Conservation (phyloP, 768 basidiomycete genomes). For the Punctularia strigosozonata region DNA sequence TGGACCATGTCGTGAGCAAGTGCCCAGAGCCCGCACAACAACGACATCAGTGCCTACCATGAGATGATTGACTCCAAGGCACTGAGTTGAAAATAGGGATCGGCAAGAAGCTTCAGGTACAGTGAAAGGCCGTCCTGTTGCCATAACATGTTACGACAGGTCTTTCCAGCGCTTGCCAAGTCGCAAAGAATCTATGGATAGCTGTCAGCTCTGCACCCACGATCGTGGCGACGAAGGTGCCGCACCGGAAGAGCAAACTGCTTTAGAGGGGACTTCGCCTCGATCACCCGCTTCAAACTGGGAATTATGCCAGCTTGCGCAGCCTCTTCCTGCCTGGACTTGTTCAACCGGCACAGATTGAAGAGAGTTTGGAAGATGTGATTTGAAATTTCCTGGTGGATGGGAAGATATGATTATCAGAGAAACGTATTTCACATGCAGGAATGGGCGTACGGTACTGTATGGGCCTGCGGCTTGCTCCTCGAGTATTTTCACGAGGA, state of each 20-base stretch:
- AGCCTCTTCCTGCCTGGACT: conserved; percentile 91
- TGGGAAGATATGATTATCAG: background rate
- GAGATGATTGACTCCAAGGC: conserved; percentile 84
- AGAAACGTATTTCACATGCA: conserved; percentile 2
- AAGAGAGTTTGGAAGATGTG: conserved; percentile 97
- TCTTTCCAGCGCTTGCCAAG: conserved; percentile 89
- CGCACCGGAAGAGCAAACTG: conserved; percentile 95
- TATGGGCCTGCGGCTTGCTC: conserved; percentile 70
- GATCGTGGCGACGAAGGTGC: too few species aligned
- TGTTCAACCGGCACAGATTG: conserved; percentile 91
- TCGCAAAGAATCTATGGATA: conserved; percentile 98
- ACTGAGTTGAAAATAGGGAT: conserved; percentile 87
- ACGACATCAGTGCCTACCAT: conserved; percentile 42
- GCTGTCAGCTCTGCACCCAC: too few species aligned
- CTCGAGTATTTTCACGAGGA: conserved; percentile 75
- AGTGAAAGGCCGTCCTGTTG: conserved; percentile 81
- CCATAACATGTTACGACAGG: conserved; percentile 82
- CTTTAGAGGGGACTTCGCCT: conserved; percentile 83
- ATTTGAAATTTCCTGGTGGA: conserved; percentile 82
- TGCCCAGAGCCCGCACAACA: background rate
- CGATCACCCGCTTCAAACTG: conserved; percentile 79
- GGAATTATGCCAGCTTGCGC: conserved; percentile 94
- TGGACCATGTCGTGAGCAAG: conserved; percentile 16
- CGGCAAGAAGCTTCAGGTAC: conserved; percentile 69
- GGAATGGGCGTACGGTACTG: conserved; percentile 47